Conservation (phyloP, 2,329 filamentous ascomycete species). For the Trichoderma cornu-damae region DNA sequence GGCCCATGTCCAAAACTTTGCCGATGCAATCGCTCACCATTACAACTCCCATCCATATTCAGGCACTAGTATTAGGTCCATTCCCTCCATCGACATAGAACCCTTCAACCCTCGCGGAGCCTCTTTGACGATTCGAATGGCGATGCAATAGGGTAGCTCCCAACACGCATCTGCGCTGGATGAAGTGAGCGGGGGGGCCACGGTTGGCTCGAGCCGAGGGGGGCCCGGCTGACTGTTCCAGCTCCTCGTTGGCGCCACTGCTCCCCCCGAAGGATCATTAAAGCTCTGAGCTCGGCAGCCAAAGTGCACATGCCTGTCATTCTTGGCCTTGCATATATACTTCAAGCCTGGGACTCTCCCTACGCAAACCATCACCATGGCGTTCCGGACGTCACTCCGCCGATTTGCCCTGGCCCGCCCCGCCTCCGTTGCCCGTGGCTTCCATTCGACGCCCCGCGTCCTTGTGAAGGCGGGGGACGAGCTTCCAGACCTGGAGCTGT, state of each 20-base stretch:
- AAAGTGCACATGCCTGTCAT: background rate
- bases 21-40: too few relatives aligned
- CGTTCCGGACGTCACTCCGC: constrained; percentile 35
- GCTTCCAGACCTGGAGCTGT: constrained; percentile 71
- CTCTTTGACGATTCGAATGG: too few relatives aligned
- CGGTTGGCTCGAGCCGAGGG: constrained; percentile 8
- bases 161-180: background rate
- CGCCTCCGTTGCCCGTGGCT: constrained; percentile 37
- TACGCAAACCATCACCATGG: constrained; percentile 30
- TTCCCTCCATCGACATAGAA: too few relatives aligned
- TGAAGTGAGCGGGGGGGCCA: constrained; percentile 4
- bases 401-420: constrained; percentile 32
- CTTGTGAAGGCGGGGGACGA: constrained; percentile 73
- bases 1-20: too few relatives aligned
- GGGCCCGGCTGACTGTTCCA: constrained; percentile 13
- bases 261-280: background rate
- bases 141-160: background rate
- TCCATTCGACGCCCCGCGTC: constrained; percentile 59
- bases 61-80: too few relatives aligned
- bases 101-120: too few relatives aligned
- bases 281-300: constrained; percentile 1
- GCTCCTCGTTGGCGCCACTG: constrained; percentile 12
- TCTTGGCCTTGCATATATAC: background rate
- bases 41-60: too few relatives aligned
- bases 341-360: too few relatives aligned